Evolutionary conservation across 257 asterid species (phyloP).

Genomic region (Petunia secreta): DNA sequence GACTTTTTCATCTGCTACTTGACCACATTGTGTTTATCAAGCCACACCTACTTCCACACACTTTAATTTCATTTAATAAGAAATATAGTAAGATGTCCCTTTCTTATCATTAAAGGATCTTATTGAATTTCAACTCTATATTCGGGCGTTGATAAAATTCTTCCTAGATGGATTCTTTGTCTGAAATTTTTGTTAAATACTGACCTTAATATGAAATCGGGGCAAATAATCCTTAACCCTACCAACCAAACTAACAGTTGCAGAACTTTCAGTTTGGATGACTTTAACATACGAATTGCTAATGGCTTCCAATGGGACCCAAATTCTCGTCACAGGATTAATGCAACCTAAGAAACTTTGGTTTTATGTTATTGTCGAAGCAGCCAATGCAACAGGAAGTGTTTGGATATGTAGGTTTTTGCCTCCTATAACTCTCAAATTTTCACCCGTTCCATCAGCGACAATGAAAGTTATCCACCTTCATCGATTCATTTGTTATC

Average conservation of each 20-base stretch:
- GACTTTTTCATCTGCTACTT: constrained; percentile 6
- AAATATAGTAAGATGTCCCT: constrained; percentile 7
- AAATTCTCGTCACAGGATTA: constrained; percentile 5
- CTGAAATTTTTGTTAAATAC: not conserved
- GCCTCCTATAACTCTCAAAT: constrained; percentile 15
- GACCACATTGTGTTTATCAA: not conserved
- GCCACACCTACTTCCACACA: constrained; percentile 6
- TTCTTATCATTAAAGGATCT: constrained; percentile 1
- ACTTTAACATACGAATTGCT: not conserved
- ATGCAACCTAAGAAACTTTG: not conserved
- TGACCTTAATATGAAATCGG: not conserved
- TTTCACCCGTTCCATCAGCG: not conserved
- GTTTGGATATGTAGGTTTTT: not conserved
- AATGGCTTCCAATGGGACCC: not conserved
- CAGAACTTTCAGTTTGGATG: not conserved
- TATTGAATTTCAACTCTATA: not conserved
- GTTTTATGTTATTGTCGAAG: not conserved
- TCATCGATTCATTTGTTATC: too few relatives aligned
- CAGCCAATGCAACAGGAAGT: constrained; percentile 13
- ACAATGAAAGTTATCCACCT: not conserved
- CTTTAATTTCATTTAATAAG: constrained; percentile 32
- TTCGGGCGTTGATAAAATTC: not conserved
- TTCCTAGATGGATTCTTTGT: not conserved
- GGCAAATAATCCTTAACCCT: not conserved
- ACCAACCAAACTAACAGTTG: not conserved